Evolutionary conservation across 208 protist genomes (phyloP), one percentile per base, ranked within the genome.

Genomic region (Trypanosoma lewisi): DNA sequence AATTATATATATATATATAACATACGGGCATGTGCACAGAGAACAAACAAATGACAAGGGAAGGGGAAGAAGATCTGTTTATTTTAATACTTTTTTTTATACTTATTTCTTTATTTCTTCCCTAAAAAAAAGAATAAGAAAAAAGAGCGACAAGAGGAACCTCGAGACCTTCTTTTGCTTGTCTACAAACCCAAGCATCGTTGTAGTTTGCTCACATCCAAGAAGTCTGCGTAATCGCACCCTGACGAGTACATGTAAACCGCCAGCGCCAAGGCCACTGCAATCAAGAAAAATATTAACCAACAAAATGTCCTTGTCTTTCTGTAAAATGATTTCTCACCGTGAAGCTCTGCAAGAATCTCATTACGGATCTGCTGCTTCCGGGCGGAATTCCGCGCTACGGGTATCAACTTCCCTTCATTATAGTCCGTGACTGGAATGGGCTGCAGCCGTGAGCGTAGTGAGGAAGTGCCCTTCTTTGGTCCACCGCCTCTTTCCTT

Each of bases 311-410:
- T 21, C 42, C 4, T 19, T 23, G 8, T 7, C 4, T 4, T 41
- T 8, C 30, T 3, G 8, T 39, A 5, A 23, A 42, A 31, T 19
- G 30, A 39, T 33, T 42, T 57, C 16, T 27, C 2, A 17, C 11
- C 25, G 6, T 52, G 6, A 31, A 52, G n/a, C 11, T 52, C 48
- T 7, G 17, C 48, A 52, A 27, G 21, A 52, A 52, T 31, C 11
- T 52, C 48, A 31, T 14, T 25, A 28, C 23, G 48, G 27, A 52
- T n/a, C 31, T 52, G 48, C 16, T 52, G 48, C 16, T 33, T 52
- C 27, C 48, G 25, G 1, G 12, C 16, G 8, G n/a, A n/a, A n/a
- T 0, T 2, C 14, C 48, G 48, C 11, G 5, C 23, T 16, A 52
- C 2, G 1, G 6, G 3, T 25, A 1, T 27, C 23, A 23, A 2